Base-by-base conservation (phyloP, 441 rosid genomes). In the Oxalis stricta region DNA sequence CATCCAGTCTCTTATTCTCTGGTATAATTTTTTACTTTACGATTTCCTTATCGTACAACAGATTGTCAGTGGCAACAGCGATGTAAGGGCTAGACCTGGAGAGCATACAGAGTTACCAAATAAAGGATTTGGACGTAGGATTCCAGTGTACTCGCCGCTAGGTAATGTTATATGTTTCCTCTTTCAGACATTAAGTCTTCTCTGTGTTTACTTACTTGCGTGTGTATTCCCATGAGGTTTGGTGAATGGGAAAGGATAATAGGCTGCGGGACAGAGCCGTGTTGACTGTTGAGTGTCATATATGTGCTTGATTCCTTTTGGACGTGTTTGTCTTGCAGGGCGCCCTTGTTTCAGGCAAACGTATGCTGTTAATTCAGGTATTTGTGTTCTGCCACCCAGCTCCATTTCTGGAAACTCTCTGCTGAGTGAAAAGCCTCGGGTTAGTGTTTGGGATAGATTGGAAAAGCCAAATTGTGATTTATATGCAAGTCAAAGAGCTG, bases 391-490 rank as follows among this genome's bases (percentile, higher is more conserved):
- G 33, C 45, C 64, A 44, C 46, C 52, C 16, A 40, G 34, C 50
- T 54, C 45, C 6, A 19, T 10, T 30, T 52, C 23, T 48, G 56
- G 40, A 21, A 12, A 36, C 36, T 41, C 33, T 13, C 4, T 14
- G 30, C 53, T 35, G 36, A 55, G 41, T 50, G 46, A 1, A 46
- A 58, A 32, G 43, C 41, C 44, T 38, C 62, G 31, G 23, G 31
- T 33, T 48, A 62, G 72, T 55, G 65, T 66, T 41, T 62, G 72
- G 68, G 72, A 67, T 48, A 65, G 68, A 36, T 45, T 62, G 47
- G 50, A 52, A 18, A 58, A 33, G 50, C 59, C 61, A 50, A 18
- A 22, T 3, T 39, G 33, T 6, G 21, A 22, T 7, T 21, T 13
- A 26, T 24, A 46, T 35, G 24, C 10, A 8, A 42, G 30, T 41